These are phyloP conservation scores for Epichloe aotearoae DNA, from an alignment of 2,329 filamentous ascomycete genomes.

Conservation along the genomic window DNA sequence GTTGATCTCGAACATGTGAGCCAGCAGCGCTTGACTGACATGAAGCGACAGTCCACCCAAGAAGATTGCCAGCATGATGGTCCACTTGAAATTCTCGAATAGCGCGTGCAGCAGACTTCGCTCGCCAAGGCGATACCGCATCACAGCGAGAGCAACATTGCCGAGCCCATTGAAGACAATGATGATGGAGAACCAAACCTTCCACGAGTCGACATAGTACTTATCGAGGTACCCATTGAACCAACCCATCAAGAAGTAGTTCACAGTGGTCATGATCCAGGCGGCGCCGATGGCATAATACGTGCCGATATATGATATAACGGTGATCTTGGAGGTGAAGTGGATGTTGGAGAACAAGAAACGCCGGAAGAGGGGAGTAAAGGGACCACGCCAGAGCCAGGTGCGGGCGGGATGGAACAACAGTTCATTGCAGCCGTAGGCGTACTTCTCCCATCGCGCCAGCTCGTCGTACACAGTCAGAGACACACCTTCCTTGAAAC, in stretches of 20 bases:
- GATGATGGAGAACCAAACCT: slow-evolving; percentile 70
- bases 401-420: slow-evolving; percentile 65
- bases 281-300: slow-evolving; percentile 69
- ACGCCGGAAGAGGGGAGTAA: slow-evolving; percentile 63
- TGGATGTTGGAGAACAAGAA: slow-evolving; percentile 64
- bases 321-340: slow-evolving; percentile 62
- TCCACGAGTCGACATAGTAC: slow-evolving; percentile 68
- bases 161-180: slow-evolving; percentile 66
- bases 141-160: slow-evolving; percentile 56
- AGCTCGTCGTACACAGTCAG: slow-evolving; percentile 76
- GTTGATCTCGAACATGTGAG: slow-evolving; percentile 75
- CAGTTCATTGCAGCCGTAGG: slow-evolving; percentile 71
- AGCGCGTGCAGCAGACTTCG: slow-evolving; percentile 42
- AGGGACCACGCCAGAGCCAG: slow-evolving; percentile 61
- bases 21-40: slow-evolving; percentile 64
- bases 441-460: slow-evolving; percentile 77
- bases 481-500: slow-evolving; percentile 73
- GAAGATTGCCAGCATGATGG: slow-evolving; percentile 63
- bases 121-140: slow-evolving; percentile 60
- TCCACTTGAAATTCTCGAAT: slow-evolving; percentile 60
- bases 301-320: slow-evolving; percentile 65
- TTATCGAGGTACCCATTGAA: slow-evolving; percentile 66
- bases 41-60: slow-evolving; percentile 71
- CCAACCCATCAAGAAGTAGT: slow-evolving; percentile 68
- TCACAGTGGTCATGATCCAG: slow-evolving; percentile 59